Evolutionary conservation across 495 filamentous ascomycete genomes (phyloP).

Genomic region (Thermothielavioides terrestris): DNA sequence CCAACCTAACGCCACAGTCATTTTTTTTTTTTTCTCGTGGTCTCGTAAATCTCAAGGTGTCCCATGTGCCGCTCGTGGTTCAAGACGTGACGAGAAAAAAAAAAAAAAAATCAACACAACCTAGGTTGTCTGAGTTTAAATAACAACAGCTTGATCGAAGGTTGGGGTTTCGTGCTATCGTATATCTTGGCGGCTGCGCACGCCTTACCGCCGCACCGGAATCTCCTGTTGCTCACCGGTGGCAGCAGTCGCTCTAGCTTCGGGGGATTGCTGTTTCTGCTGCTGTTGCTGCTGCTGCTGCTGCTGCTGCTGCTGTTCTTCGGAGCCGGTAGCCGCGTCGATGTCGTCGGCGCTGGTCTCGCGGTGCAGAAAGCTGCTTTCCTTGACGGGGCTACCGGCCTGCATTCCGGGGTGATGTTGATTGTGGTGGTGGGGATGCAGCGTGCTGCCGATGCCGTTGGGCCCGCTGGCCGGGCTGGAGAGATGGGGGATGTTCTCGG

Average conservation of each 20-base stretch:
- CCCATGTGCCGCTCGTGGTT: neutral
- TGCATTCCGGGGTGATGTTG: slow-evolving; percentile 44
- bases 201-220: slow-evolving; percentile 49
- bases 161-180: neutral
- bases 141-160: neutral
- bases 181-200: neutral
- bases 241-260: too few relatives aligned
- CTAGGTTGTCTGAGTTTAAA: neutral
- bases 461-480: slow-evolving; percentile 51
- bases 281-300: slow-evolving; percentile 7
- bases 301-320: slow-evolving; percentile 5
- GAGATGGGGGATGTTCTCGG: slow-evolving; percentile 93
- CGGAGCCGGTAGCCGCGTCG: slow-evolving; percentile 31
- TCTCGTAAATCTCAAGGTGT: slow-evolving; percentile 1
- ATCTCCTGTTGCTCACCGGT: slow-evolving; percentile 45
- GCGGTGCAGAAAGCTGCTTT: slow-evolving; percentile 72
- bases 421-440: slow-evolving; percentile 34
- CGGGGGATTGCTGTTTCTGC: slow-evolving; percentile 11
- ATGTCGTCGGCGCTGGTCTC: slow-evolving; percentile 65
- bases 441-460: slow-evolving; percentile 36
- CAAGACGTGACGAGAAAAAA: neutral
- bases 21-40: slow-evolving; percentile 12
- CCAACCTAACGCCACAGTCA: slow-evolving; percentile 8
- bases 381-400: slow-evolving; percentile 75
- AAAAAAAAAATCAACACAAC: neutral